These are phyloP conservation scores for Leucocoprinus birnbaumii DNA, from an alignment of 768 basidiomycete genomes.

Conservation along the genomic window DNA sequence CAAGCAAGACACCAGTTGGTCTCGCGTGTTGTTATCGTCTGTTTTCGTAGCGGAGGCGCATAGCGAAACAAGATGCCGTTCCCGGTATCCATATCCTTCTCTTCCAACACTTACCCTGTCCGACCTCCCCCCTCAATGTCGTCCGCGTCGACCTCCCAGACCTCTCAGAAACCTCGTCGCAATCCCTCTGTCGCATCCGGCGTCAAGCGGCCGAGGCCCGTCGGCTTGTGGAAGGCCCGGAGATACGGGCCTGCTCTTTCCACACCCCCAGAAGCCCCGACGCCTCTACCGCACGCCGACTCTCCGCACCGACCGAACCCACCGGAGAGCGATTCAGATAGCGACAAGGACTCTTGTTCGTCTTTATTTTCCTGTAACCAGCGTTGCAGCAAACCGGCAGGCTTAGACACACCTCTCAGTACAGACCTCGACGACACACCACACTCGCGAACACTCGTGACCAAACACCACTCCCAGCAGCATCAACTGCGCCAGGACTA, in stretches of 20 bases:
- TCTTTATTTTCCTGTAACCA: conserved; percentile 2
- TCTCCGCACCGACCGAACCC: conserved; percentile 5
- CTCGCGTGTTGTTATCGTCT: conserved; percentile 7
- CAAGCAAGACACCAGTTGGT: neutral
- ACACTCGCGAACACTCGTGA: conserved; percentile 10
- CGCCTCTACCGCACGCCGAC: conserved; percentile 11
- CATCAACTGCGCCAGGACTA: conserved; percentile 27
- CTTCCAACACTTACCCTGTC: conserved; percentile 9
- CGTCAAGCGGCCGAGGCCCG: conserved; percentile 29
- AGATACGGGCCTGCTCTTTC: conserved; percentile 26
- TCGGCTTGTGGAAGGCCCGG: conserved; percentile 44
- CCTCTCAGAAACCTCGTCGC: neutral
- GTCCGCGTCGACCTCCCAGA: conserved; percentile 14
- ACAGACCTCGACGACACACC: conserved; percentile 11
- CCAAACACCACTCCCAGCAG: conserved; percentile 15
- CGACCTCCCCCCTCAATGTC: conserved; percentile 8
- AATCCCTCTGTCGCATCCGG: conserved; percentile 7
- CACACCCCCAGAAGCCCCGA: conserved; percentile 13
- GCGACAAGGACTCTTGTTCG: conserved; percentile 10
- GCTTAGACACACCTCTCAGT: conserved; percentile 12
- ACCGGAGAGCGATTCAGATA: conserved; percentile 5
- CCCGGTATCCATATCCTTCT: conserved; percentile 23
- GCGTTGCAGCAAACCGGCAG: neutral
- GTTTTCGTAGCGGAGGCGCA: conserved; percentile 1
- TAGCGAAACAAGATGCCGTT: conserved; percentile 19